Base-by-base conservation (phyloP, 495 filamentous ascomycete genomes). In the Aspergillus haitiensis region DNA sequence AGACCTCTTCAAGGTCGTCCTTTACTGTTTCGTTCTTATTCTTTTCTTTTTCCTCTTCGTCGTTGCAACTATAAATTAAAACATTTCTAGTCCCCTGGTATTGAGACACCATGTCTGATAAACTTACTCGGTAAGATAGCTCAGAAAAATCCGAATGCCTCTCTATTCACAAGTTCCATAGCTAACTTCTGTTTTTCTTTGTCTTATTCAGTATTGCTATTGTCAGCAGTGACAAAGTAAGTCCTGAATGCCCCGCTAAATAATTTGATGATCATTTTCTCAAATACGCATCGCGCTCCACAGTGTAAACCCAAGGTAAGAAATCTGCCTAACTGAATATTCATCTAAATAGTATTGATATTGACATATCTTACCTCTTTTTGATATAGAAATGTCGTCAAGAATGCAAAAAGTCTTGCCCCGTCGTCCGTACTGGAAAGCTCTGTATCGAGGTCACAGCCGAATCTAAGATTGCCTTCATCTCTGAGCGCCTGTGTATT, bases 341-440 rank as follows among this genome's bases (percentile, higher is more conserved):
- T 10, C 33, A 2, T n/a, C 21, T 45, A 7, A 40, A 18, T n/a
- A 21, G 35, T 47, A 40, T 16, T 27, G 21, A 34, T n/a, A 6
- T 21, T 55, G 48, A 53, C 39, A 15, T 45, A 35, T 55, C 47
- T 8, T 37, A 9, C 7, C 13, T 40, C 21, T 52, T 33, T 64
- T 1, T 2, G 7, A 7, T 59, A 31, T 61, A 91, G 87, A 93
- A 95, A 90, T 96, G 91, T 77, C 84, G 92, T 64, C 94, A 98
- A 81, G 94, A 98, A 78, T 98, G 95, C 85, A 98, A 98, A 78
- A 97, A 97, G 75, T 91, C 92, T 7, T 98, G 94, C 72, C 94
- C 95, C n/a, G 92, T 98, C 46, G 94, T 98, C 57, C 88, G 94
- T 42, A 94, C 91, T 36, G 95, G 94, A 75, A 97, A 96, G 82